Conservation (phyloP, 2,329 filamentous ascomycete species). For the Curvularia lunata region DNA sequence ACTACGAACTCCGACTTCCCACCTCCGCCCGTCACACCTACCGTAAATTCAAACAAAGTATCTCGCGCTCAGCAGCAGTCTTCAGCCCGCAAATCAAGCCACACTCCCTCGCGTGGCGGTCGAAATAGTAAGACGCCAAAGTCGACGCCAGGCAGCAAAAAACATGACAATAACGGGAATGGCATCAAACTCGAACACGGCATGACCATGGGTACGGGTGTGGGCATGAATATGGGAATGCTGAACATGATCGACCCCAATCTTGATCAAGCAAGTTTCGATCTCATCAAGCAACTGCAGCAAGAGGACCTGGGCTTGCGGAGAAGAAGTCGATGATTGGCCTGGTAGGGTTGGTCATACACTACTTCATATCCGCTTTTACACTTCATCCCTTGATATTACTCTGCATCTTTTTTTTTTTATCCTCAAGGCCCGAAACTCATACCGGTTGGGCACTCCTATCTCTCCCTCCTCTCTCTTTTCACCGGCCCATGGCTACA, state of each 20-base stretch:
- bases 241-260: slow-evolving; percentile 33
- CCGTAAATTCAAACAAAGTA: slow-evolving; percentile 9
- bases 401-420: neutral
- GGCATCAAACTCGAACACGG: slow-evolving; percentile 37
- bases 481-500: neutral
- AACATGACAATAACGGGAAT: slow-evolving; percentile 30
- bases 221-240: slow-evolving; percentile 25
- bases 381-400: neutral
- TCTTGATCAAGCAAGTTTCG: slow-evolving; percentile 34
- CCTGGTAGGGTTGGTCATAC: neutral
- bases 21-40: slow-evolving; percentile 26
- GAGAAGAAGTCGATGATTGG: slow-evolving; percentile 32
- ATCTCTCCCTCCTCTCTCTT: neutral
- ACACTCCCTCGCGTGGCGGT: slow-evolving; percentile 28
- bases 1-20: slow-evolving; percentile 33
- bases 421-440: neutral
- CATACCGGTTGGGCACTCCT: neutral
- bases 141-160: slow-evolving; percentile 31
- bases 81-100: slow-evolving; percentile 29
- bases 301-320: slow-evolving; percentile 41
- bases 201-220: slow-evolving; percentile 19
- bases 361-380: neutral
- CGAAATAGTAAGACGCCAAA: slow-evolving; percentile 40
- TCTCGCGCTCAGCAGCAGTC: slow-evolving; percentile 19
- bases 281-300: slow-evolving; percentile 41